Evolutionary conservation across 371 early-diverging fungal species (phyloP), one percentile per base, ranked within the genome.

Genomic region (Batkoa obscura): DNA sequence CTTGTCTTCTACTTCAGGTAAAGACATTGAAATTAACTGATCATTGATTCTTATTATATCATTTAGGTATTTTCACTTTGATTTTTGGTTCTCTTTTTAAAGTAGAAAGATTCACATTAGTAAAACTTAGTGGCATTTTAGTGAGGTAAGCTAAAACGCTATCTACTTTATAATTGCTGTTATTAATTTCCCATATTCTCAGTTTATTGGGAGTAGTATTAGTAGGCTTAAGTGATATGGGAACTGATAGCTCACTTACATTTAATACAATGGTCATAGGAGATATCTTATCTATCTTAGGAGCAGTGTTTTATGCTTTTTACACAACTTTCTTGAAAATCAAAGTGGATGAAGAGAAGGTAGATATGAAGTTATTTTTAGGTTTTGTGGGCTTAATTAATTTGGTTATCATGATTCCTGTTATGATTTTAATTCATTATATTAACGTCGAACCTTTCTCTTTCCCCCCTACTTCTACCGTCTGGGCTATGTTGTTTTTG

Each of bases 341-440:
- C 38, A 74, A 69, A 48, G 77, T 86, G 55, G 76, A 83, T 58
- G 86, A 86, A 63, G 72, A 71, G 12, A 72, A 81, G 17, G 68
- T 89, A 45, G 70, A 83, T 60, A 78, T 81, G 74, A 78, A 83
- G 1, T 62, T 84, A 45, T 89, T 89, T 58, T 81, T 89, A 64
- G 88, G 88, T 6, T 79, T 77, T 48, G 85, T 89, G 2, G 88
- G 90, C 1, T 59, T 80, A n/a, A 80, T 81, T 54, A 86, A 84
- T 63, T 60, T 78, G 1, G 31, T 83, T 32, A 59, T 81, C 3
- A 62, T 88, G 33, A 79, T 83, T 81, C 88, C 88, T 0, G 56
- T 75, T 0, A 75, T 88, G 56, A 62, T 67, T 3, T 12, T 84
- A 8, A 58, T 88, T n/a, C 79, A 87, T 60, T 67, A 56, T 52